These are phyloP conservation scores for Triticum aestivum DNA, from an alignment of 176 grass and related monocot genomes.

Conservation along the genomic window DNA sequence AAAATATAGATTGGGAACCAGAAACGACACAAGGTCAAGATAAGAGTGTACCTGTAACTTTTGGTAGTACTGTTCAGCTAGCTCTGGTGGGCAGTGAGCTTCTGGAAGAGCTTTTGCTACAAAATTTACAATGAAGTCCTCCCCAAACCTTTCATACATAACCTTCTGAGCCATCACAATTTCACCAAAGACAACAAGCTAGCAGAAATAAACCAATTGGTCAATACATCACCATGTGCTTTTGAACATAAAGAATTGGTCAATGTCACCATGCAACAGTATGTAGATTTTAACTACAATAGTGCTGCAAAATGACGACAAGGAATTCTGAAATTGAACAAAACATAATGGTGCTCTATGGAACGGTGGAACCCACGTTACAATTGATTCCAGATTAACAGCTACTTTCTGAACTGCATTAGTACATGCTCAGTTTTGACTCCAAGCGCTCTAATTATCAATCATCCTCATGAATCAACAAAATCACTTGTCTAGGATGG, in stretches of 20 bases:
- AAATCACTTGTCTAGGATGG: background rate
- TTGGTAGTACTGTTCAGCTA: slow-evolving; percentile 85
- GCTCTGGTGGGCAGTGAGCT: slow-evolving; percentile 80
- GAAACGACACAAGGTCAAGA: background rate
- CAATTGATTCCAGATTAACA: slow-evolving; percentile 17
- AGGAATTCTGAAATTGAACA: background rate
- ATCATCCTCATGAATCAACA: background rate
- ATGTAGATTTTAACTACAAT: background rate
- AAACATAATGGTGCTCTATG: background rate
- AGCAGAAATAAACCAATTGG: slow-evolving; percentile 35
- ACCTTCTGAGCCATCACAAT: slow-evolving; percentile 94
- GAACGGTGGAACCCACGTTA: background rate
- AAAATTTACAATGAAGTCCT: slow-evolving; percentile 76
- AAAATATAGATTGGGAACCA: background rate
- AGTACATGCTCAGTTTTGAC: slow-evolving; percentile 14
- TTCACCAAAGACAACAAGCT: slow-evolving; percentile 89
- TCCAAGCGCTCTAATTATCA: slow-evolving; percentile 7
- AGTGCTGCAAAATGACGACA: slow-evolving; percentile 11
- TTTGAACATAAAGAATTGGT: background rate
- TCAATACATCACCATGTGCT: background rate
- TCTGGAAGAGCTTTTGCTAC: slow-evolving; percentile 57
- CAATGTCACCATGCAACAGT: background rate
- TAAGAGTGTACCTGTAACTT: slow-evolving; percentile 70
- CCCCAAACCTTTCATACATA: slow-evolving; percentile 94
- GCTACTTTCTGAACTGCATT: background rate